Percentiles rank a stretch among this genome's conserved stretches.
These are phyloP conservation scores for Suillus alpinus DNA, from an alignment of 768 basidiomycete species.

Conservation along the genomic window DNA sequence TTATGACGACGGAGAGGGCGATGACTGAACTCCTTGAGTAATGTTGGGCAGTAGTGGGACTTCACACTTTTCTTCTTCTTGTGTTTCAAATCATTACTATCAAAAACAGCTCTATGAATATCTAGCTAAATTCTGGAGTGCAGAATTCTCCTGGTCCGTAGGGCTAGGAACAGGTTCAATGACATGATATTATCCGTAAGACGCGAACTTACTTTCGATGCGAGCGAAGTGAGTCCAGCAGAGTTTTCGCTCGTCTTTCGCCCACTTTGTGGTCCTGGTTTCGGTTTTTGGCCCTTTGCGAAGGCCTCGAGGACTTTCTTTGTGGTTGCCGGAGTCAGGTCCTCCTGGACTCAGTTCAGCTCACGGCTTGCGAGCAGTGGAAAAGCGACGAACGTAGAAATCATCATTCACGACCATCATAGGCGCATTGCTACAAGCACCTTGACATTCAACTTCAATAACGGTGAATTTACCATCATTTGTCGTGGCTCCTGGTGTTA, in stretches of 20 bases:
- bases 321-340: slow-evolving; percentile 73
- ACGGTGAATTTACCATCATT: slow-evolving; percentile 96
- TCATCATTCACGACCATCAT: slow-evolving; percentile 97
- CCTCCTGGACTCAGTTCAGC: slow-evolving; percentile 55
- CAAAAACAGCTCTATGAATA: slow-evolving; percentile 1
- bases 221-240: slow-evolving; percentile 80
- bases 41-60: background rate
- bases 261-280: slow-evolving; percentile 90
- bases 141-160: slow-evolving; percentile 94
- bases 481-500: slow-evolving; percentile 90
- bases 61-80: background rate
- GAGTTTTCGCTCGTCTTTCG: slow-evolving; percentile 91
- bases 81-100: background rate
- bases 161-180: slow-evolving; percentile 48
- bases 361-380: background rate
- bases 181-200: slow-evolving; percentile 10
- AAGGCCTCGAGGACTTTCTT: slow-evolving; percentile 80
- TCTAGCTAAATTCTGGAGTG: slow-evolving; percentile 78
- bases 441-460: slow-evolving; percentile 97
- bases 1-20: slow-evolving; percentile 81
- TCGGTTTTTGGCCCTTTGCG: slow-evolving; percentile 79
- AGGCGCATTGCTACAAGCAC: slow-evolving; percentile 96
- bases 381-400: slow-evolving; percentile 73
- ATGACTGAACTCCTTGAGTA: slow-evolving; percentile 49
- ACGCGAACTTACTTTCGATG: slow-evolving; percentile 55